A percentile compares a stretch with the other conserved stretches of the same genome.
Evolutionary conservation across 805 yeast species (phyloP).

Genomic region (Yarrowia sp.): DNA sequence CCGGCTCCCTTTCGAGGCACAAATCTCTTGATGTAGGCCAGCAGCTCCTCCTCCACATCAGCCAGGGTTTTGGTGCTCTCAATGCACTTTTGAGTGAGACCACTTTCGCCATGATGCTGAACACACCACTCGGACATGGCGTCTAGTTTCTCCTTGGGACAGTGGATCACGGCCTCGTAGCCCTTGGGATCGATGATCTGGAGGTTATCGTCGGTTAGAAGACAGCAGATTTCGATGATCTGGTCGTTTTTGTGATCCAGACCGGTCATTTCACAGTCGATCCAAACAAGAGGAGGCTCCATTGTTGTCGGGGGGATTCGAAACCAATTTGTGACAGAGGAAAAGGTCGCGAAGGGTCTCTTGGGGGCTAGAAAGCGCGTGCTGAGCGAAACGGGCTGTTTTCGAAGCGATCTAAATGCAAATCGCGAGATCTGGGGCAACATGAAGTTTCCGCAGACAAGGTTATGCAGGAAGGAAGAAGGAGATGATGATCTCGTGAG

Average conservation of each 20-base stretch:
- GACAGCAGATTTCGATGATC: constrained; percentile 90
- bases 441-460: constrained; percentile 22
- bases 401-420: constrained; percentile 5
- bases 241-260: constrained; percentile 78
- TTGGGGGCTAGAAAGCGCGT: background rate
- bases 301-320: background rate
- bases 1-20: constrained; percentile 64
- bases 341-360: background rate
- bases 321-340: background rate
- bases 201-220: constrained; percentile 84
- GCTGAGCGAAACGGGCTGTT: background rate
- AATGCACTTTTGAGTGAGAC: constrained; percentile 76
- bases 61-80: constrained; percentile 60
- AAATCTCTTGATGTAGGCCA: constrained; percentile 63
- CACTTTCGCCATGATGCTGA: constrained; percentile 51
- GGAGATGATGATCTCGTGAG: too few relatives aligned
- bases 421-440: constrained; percentile 10
- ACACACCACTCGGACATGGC: constrained; percentile 44
- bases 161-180: constrained; percentile 82
- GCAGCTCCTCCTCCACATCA: constrained; percentile 70
- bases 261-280: constrained; percentile 99
- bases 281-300: constrained; percentile 66
- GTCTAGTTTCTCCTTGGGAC: constrained; percentile 57
- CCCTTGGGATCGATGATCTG: constrained; percentile 72
- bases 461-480: background rate